Evolutionary conservation across 164 flowering plant genomes (phyloP), one percentile per base, ranked within the genome.

Genomic region (Liriodendron chinense): DNA sequence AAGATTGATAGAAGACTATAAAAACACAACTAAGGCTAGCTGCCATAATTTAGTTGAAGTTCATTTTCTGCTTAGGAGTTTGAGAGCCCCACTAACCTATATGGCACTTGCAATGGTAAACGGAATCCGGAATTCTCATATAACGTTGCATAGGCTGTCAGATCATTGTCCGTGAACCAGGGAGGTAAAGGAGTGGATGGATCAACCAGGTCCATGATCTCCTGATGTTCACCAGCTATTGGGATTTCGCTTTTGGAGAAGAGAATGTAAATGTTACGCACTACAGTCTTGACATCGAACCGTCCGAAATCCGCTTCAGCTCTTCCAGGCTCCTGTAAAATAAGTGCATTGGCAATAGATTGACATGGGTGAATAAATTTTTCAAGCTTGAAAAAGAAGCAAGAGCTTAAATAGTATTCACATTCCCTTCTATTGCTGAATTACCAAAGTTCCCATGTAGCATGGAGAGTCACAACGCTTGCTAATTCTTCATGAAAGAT

Each of bases 271-370:
- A 89, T 81, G 73, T 85, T 85, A 48, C 79, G 80, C 28, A 87
- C 72, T 50, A 89, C 92, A 0, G 89, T 85, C 78, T 87, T 86
- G 3, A 76, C 82, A 74, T 83, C 84, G 3, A 86, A 78, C 43
- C 87, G 83, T 6, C 84, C 83, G 72, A 86, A 86, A 82, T 86
- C 92, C 0, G 87, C 92, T 79, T 89, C 90, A 0, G 88, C 92
- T 53, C 87, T 49, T 61, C 88, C 87, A 20, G 89, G 88, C 64
- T 85, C 81, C 90, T 89, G 77, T 43, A 67, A 26, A 74, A 34
- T 34, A 34, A 34, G 43, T 34, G 43, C 43, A 34, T 34, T 7
- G 4, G 43, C 43, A 34, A 34, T 34, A 34, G 43, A 34, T 34
- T 34, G 43, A 34, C 43, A 34, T 34, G 43, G 43, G 43, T 6